Base-by-base conservation (phyloP, 2,329 filamentous ascomycete species). In the Penicillium aurantiogriseum region DNA sequence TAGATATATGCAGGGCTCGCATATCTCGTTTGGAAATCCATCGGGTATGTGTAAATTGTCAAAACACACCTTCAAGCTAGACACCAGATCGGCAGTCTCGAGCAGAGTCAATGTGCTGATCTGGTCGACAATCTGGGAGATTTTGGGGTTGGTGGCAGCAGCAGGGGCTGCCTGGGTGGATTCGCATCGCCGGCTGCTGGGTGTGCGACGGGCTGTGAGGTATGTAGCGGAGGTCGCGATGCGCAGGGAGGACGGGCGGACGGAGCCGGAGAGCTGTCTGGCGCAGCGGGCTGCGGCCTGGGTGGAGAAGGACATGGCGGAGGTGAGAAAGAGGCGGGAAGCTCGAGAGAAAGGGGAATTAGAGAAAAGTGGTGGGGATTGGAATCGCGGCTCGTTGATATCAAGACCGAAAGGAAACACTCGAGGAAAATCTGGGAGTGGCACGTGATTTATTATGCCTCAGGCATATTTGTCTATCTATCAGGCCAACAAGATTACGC, bases 91-190 rank as follows among this genome's bases (percentile, higher is more conserved):
- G 57, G 95, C 93, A 39, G 94, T 99, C 85, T 99, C 95, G 70
- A 99, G 81, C 58, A 99, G 84, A 44, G 92, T 99, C 85, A 99
- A 88, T 85, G 94, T 88, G 80, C 93, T 96, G 78, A 99, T 99
- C 80, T 99, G 92, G 76, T 99, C 92, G 72, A 99, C 94, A 72
- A 99, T 99, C 59, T 85, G 86, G 68, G 88, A 79, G 71, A 99
- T 96, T 85, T 99, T 99, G 63, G 94, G 92, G 79, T 90, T 96
- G 61, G 81, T 77, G 69, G 84, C 76, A 56, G 81, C 78, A 54
- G 82, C 81, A 56, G 69, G 61, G 36, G 63, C 72, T 55, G 83
- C 86, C 69, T 92, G 89, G 68, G 91, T 92, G 62, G 91, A 93
- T 78, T 94, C 90, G 89, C 91, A 92, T 85, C 94, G 87, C 79